Base-by-base conservation (phyloP, 371 early-diverging fungal genomes). In the Apophysomyces elegans region DNA sequence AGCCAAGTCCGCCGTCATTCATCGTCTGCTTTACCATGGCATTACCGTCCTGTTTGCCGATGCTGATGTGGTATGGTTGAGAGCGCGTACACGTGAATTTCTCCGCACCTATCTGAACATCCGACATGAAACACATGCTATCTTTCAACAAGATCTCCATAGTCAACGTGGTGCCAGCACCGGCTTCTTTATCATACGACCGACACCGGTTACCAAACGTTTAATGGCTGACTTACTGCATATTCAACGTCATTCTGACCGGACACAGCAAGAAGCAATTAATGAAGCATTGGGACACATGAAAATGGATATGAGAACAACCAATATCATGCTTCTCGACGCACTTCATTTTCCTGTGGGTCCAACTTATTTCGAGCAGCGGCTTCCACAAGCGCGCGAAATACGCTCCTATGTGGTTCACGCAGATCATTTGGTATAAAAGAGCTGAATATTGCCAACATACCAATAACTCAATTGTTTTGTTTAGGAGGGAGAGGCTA, bases 401-500 rank as follows among this genome's bases (percentile, higher is more conserved):
- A 62, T 77, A 36, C 44, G 77, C n/a, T 77, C 82, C 5, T 77
- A 72, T 68, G 74, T 81, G 58, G 73, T 76, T 9, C 82, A 81
- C 65, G 75, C 77, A 13, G 76, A 73, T 36, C 81, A 74, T 56
- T 21, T 67, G 71, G 79, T 77, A 80, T 63, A 56, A 37, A 16
- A 5, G 8, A 5, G 7, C 32, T 26, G 32, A 26, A 26, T 26
- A 32, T 1, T 44, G 2, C 5, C 16, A 39, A 59, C 26, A 54
- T 5, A 16, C 50, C 3, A 11, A 8, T 37, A 57, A 58, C 35
- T 12, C 16, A 5, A 26, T 16, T 41, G 13, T 45, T 18, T 16
- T 12, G 6, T 46, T 59, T 65, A 75, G 76, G 68, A 73, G 61
- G 85, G 79, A 21, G 87, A 87, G 61, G 81, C 77, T 12, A 88